Conservation (phyloP, 768 basidiomycete genomes). For the Trametes cubensis region DNA sequence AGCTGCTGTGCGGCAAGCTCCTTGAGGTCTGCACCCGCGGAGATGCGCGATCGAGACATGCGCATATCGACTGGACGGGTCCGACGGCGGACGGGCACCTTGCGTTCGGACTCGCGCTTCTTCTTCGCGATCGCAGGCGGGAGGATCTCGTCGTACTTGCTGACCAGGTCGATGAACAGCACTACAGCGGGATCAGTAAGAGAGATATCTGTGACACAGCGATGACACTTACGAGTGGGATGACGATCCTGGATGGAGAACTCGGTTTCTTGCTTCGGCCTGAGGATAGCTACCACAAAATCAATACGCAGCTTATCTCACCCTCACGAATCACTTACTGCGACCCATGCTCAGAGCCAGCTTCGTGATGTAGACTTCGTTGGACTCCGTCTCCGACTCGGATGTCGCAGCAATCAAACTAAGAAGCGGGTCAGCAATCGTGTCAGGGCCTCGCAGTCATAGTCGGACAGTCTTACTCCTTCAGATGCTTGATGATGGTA, state of each 20-base stretch:
- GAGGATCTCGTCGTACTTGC: slow-evolving; percentile 70
- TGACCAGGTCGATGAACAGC: slow-evolving; percentile 83
- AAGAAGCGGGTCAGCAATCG: slow-evolving; percentile 6
- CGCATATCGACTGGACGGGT: slow-evolving; percentile 90
- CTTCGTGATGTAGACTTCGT: slow-evolving; percentile 85
- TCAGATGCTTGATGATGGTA: slow-evolving; percentile 75
- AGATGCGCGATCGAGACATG: slow-evolving; percentile 75
- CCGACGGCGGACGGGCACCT: slow-evolving; percentile 79
- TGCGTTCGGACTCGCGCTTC: slow-evolving; percentile 85
- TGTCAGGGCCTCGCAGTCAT: not conserved
- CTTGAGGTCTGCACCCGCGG: slow-evolving; percentile 67
- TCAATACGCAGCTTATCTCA: not conserved
- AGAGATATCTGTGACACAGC: not conserved
- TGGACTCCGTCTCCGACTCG: slow-evolving; percentile 48
- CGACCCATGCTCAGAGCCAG: slow-evolving; percentile 86
- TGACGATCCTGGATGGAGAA: slow-evolving; percentile 91
- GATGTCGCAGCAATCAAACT: slow-evolving; percentile 71
- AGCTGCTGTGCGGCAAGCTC: slow-evolving; percentile 71
- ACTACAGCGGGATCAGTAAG: slow-evolving; percentile 43
- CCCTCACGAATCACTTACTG: slow-evolving; percentile 51
- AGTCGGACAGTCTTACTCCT: slow-evolving; percentile 49
- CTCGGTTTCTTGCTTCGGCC: slow-evolving; percentile 81
- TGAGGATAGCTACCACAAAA: slow-evolving; percentile 61
- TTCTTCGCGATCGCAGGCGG: slow-evolving; percentile 84
- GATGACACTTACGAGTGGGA: slow-evolving; percentile 59